Percentiles rank a stretch among this genome's conserved stretches.
Evolutionary conservation across 257 asterid genomes (phyloP).

Genomic region (Solanum etuberosum): DNA sequence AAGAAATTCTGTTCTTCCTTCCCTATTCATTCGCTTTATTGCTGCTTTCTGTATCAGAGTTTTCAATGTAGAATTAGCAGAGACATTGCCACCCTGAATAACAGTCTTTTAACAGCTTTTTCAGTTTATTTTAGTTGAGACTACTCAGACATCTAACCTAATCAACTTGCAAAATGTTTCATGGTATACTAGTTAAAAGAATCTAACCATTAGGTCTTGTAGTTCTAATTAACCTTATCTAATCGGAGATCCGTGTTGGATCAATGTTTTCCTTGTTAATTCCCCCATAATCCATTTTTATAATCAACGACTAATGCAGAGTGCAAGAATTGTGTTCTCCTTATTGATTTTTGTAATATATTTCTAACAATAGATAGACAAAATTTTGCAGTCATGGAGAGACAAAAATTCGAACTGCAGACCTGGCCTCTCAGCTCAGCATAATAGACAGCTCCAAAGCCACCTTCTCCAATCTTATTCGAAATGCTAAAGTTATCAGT

Average conservation of each 20-base stretch:
- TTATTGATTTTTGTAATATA: background rate
- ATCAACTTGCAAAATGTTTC: background rate
- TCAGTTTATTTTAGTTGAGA: background rate
- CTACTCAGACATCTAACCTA: background rate
- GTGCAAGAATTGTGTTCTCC: background rate
- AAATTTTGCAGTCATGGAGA: background rate
- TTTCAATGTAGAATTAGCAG: background rate
- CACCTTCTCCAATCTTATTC: constrained; percentile 88
- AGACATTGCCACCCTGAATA: background rate
- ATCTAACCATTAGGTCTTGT: background rate
- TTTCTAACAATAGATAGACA: background rate
- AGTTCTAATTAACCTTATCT: background rate
- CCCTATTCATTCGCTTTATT: constrained; percentile 93
- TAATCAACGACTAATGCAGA: background rate
- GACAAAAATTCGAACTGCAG: constrained; percentile 5
- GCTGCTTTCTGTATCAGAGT: constrained; percentile 68
- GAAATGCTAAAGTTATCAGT: constrained; percentile 72
- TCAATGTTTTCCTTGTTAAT: background rate
- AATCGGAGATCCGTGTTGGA: background rate
- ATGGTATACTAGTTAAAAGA: background rate
- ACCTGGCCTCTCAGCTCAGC: constrained; percentile 98
- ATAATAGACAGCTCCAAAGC: constrained; percentile 87
- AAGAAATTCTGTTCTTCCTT: constrained; percentile 75
- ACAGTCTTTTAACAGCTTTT: background rate
- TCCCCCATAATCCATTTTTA: background rate